Evolutionary conservation across 2,329 filamentous ascomycete species (phyloP), one percentile per base, ranked within the genome.

Genomic region (Sporothrix mexicana): DNA sequence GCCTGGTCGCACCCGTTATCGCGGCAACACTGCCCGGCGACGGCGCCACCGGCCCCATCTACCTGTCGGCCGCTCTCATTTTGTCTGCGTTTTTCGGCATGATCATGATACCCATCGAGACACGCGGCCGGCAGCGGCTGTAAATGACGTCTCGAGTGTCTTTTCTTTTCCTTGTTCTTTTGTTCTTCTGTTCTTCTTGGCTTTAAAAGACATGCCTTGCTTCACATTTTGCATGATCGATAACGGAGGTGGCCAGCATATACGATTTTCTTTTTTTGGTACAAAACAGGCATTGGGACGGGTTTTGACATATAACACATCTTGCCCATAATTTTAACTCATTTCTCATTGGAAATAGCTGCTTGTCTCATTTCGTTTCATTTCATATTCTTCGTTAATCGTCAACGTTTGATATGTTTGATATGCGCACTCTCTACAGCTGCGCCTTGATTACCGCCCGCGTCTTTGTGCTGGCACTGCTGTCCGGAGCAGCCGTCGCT

Each of bases 1-100:
- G 92, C 5, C 83, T 94, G 12, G 84, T 90, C 77, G 92, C 92
- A 0, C 92, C 92, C 0, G 84, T 94, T 12, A 82, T 94, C 36
- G 92, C 92, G 1, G 88, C 88, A 0, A 89, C 83, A 20, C 80
- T 88, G 49, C 87, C 87, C 0, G 88, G 87, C 1, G 86, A 89
- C 74, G 87, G 88, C 9, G 84, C 87, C 15, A 88, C 85, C 59
- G 81, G 84, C 47, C 89, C 88, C 3, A 86, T 91, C 20, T 90
- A 88, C 76, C 81, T 90, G 74, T 86, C 87, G 45, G 88, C 85
- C 0, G 81, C 81, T 10, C 79, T 91, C 73, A 90, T 91, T 68
- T 77, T 91, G 61, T 83, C 85, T 3, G 87, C 89, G 0, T 90
- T 90, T 79, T 81, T 88, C 30, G 88, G 83, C 25, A 89, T 90